A percentile compares a stretch with the other conserved stretches of the same genome.
These are phyloP conservation scores for Teunomyces aglyptinius DNA, from an alignment of 805 yeast species.

Conservation along the genomic window DNA sequence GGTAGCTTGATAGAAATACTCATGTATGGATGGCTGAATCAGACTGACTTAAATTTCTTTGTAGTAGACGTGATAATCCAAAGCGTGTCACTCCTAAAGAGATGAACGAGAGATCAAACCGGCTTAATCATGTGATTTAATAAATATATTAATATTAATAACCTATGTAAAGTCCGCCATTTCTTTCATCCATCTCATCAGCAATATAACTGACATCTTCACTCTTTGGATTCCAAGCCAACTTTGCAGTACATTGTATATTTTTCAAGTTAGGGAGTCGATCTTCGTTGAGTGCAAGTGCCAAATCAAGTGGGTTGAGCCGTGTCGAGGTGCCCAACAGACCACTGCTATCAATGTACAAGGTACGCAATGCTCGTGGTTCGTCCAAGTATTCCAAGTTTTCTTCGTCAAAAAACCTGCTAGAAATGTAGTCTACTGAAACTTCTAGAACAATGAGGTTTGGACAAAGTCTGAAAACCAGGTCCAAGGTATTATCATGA, in stretches of 20 bases:
- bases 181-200: conserved; percentile 67
- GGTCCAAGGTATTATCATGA: conserved; percentile 66
- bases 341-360: conserved; percentile 82
- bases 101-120: too few species aligned
- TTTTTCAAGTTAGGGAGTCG: conserved; percentile 66
- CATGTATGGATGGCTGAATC: conserved; percentile 5
- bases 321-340: conserved; percentile 79
- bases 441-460: conserved; percentile 59
- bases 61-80: background rate
- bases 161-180: conserved; percentile 70
- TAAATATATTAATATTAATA: conserved; percentile 14
- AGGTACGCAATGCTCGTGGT: conserved; percentile 51
- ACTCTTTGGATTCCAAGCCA: conserved; percentile 77
- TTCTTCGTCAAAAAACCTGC: conserved; percentile 36
- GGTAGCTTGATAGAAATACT: conserved; percentile 12
- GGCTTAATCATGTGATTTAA: too few species aligned
- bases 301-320: conserved; percentile 84
- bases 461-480: conserved; percentile 74
- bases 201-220: conserved; percentile 50
- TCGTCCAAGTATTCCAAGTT: conserved; percentile 21
- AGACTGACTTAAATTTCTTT: background rate
- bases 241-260: conserved; percentile 65
- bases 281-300: conserved; percentile 77
- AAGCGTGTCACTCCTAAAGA: too few species aligned
- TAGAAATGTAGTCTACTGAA: conserved; percentile 75